Conservation (phyloP, 257 asterid species). For the Nicotiana benthamiana region DNA sequence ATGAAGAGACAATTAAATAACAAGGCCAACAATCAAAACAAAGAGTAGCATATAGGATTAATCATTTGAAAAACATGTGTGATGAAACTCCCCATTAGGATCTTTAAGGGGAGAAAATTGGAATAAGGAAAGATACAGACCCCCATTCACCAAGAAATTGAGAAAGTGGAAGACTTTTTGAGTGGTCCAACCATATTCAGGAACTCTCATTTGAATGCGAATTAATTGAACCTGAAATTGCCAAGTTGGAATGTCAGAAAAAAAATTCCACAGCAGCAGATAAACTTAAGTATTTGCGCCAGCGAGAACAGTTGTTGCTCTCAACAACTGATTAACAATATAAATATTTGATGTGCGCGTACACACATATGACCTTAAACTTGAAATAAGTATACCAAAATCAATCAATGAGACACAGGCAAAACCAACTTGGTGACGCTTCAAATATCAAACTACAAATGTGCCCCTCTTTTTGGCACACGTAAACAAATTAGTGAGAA, state of each 20-base stretch:
- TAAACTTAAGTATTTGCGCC: background rate
- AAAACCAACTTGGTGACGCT: background rate
- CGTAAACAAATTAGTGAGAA: background rate
- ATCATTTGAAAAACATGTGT: background rate
- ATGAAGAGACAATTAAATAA: background rate
- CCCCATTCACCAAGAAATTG: conserved; percentile 88
- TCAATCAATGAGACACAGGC: background rate
- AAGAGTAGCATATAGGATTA: background rate
- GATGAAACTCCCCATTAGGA: background rate
- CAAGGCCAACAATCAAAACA: background rate
- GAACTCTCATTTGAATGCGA: conserved; percentile 91
- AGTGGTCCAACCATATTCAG: conserved; percentile 98
- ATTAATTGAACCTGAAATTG: conserved; percentile 62
- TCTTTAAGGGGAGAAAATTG: background rate
- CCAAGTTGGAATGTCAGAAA: conserved; percentile 1
- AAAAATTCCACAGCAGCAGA: background rate
- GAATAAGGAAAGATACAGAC: conserved; percentile 26
- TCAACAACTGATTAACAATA: background rate
- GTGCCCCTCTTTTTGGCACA: background rate
- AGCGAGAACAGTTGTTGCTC: background rate
- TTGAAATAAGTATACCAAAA: background rate
- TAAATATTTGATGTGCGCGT: background rate
- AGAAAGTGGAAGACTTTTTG: conserved; percentile 98
- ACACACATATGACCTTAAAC: background rate
- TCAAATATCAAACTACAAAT: background rate